These are phyloP conservation scores for Russula sp. DNA, from an alignment of 768 basidiomycete genomes.

Conservation along the genomic window DNA sequence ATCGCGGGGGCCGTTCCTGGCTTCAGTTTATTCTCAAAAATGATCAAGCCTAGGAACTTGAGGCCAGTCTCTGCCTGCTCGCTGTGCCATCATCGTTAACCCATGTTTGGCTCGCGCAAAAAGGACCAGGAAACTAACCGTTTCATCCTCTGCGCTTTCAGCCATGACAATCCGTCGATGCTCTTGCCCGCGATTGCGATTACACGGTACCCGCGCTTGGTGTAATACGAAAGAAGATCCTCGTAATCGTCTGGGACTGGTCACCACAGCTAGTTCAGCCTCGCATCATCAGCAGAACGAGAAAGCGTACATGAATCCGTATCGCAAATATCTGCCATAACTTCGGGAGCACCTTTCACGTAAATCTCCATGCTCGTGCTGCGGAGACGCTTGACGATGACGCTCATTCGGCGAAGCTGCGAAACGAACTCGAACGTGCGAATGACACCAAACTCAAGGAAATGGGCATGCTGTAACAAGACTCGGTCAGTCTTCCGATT, in stretches of 20 bases:
- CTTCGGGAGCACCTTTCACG: constrained; percentile 98
- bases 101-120: constrained; percentile 5
- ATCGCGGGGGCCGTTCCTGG: constrained; percentile 89
- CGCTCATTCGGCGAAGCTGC: constrained; percentile 91
- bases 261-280: background rate
- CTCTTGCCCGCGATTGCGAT: constrained; percentile 98
- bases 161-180: constrained; percentile 90
- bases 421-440: constrained; percentile 97
- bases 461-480: constrained; percentile 78
- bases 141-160: constrained; percentile 95
- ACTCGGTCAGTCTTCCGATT: constrained; percentile 21
- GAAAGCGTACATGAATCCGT: constrained; percentile 74
- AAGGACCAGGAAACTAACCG: constrained; percentile 48
- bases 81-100: constrained; percentile 42
- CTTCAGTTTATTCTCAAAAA: constrained; percentile 98
- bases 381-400: constrained; percentile 92
- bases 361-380: constrained; percentile 96
- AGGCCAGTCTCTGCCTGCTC: constrained; percentile 92
- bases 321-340: constrained; percentile 95
- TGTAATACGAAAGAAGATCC: constrained; percentile 94
- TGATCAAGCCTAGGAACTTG: constrained; percentile 89
- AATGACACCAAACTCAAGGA: constrained; percentile 94
- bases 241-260: constrained; percentile 95
- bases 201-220: constrained; percentile 92
- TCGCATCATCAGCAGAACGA: background rate